Conservation (phyloP, 2,329 filamentous ascomycete genomes). For the Gnomoniopsis smithogilvyi region DNA sequence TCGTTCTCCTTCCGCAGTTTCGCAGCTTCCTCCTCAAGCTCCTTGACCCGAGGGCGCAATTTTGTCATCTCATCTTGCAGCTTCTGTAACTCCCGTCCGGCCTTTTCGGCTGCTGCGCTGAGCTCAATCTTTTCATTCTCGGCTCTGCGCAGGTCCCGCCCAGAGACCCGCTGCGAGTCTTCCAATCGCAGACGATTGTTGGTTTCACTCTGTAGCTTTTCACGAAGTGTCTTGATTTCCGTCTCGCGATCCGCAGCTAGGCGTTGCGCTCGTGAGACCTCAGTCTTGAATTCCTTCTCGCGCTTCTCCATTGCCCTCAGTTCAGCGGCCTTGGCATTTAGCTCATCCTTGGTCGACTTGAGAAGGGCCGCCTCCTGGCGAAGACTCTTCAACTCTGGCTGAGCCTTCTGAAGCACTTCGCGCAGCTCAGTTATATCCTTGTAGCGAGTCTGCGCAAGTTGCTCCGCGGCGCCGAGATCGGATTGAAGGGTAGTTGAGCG, state of each 20-base stretch:
- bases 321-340: constrained; percentile 56
- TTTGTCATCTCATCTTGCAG: constrained; percentile 70
- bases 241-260: constrained; percentile 69
- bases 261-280: constrained; percentile 68
- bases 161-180: constrained; percentile 70
- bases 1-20: constrained; percentile 67
- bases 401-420: constrained; percentile 77
- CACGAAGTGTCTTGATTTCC: constrained; percentile 74
- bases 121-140: constrained; percentile 80
- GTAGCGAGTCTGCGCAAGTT: constrained; percentile 82
- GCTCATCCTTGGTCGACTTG: constrained; percentile 71
- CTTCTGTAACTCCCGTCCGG: constrained; percentile 65
- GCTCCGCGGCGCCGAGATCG: constrained; percentile 80
- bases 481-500: constrained; percentile 71
- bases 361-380: constrained; percentile 74
- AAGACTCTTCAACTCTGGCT: constrained; percentile 78
- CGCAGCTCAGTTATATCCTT: constrained; percentile 81
- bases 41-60: constrained; percentile 57
- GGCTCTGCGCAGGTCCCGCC: constrained; percentile 72
- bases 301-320: constrained; percentile 74
- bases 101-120: constrained; percentile 68
- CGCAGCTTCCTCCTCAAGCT: constrained; percentile 71
- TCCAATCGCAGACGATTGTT: constrained; percentile 71
- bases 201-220: constrained; percentile 74
- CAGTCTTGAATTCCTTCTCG: constrained; percentile 76